Evolutionary conservation across 2,329 filamentous ascomycete species (phyloP), one percentile per base, ranked within the genome.

Genomic region (Fusarium siculi): DNA sequence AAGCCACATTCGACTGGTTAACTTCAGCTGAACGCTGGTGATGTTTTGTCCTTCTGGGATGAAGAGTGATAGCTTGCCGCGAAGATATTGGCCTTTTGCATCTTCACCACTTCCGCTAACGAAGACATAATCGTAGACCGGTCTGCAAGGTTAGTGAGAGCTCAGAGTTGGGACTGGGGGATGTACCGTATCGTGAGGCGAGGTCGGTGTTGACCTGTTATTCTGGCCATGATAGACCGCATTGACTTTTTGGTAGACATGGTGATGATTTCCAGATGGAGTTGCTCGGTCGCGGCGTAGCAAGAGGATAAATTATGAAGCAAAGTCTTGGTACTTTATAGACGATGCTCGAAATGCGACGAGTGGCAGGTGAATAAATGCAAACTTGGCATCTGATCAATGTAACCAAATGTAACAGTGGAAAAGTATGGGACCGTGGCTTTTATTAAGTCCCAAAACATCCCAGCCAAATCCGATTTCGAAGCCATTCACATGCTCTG

Each of bases 1-100:
- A 28, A 68, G 30, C 65, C 65, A 68, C 55, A 68, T 68, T 14
- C 65, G 32, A 43, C 65, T 54, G 2, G 37, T 63, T 7, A 68
- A 18, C 4, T 68, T 63, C 0, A 68, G 47, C 1, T 62, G 55
- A 9, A 68, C 55, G 2, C 16, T 39, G 11, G 21, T 12, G 2
- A 54, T 12, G 14, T 14, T 25, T 2, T 54, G 25, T 2, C 28
- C 44, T 3, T 49, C 42, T 2, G 65, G 65, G 3, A 68, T 9
- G 9, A 54, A 68, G 4, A 68, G 21, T 0, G 19, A 6, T 1
- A 68, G 9, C 4, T 54, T 54, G 10, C 65, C 65, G 0, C 63
- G 47, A 7, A 68, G 54, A 19, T 63, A 68, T 21, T 68, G 54
- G 1, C 65, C 65, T 14, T 54, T 43, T 1, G 63, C 63, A 34